These are phyloP conservation scores for Corchorus capsularis DNA, from an alignment of 345 rosid genomes.

Conservation along the genomic window DNA sequence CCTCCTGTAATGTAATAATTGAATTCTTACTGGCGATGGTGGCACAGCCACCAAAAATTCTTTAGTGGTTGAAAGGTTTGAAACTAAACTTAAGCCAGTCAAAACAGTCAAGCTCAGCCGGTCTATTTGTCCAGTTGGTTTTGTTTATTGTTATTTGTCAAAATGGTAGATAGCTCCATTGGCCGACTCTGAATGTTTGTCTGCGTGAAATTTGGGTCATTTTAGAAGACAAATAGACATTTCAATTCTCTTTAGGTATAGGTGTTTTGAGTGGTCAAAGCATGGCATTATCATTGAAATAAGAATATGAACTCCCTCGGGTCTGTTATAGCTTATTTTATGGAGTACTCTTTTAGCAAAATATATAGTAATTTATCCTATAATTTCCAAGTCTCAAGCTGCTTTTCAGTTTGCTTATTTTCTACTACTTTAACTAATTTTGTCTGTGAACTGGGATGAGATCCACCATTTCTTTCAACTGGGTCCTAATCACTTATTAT, in stretches of 20 bases:
- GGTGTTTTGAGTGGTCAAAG: slow-evolving; percentile 11
- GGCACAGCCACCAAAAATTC: not conserved
- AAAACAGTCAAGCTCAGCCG: slow-evolving; percentile 4
- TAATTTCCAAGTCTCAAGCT: not conserved
- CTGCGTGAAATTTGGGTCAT: not conserved
- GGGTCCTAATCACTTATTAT: not conserved
- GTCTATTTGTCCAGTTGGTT: slow-evolving; percentile 4
- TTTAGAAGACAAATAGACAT: not conserved
- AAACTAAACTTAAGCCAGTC: slow-evolving; percentile 4
- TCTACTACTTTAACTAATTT: not conserved
- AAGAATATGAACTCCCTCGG: not conserved
- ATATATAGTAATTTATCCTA: not conserved
- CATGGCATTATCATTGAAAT: slow-evolving; percentile 1
- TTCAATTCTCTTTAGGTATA: not conserved
- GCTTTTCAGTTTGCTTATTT: not conserved
- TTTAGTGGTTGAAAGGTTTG: slow-evolving; percentile 17
- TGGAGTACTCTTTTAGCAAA: not conserved
- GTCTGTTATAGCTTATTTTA: not conserved
- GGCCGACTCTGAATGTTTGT: slow-evolving; percentile 1
- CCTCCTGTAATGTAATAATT: not conserved
- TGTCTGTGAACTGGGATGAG: no score
- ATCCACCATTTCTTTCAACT: not conserved
- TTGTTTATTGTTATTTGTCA: not conserved
- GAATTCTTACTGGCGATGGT: not conserved
- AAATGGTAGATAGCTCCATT: slow-evolving; percentile 14